Evolutionary conservation across 2,329 filamentous ascomycete species (phyloP).

Genomic region (Hymenoscyphus linearis): DNA sequence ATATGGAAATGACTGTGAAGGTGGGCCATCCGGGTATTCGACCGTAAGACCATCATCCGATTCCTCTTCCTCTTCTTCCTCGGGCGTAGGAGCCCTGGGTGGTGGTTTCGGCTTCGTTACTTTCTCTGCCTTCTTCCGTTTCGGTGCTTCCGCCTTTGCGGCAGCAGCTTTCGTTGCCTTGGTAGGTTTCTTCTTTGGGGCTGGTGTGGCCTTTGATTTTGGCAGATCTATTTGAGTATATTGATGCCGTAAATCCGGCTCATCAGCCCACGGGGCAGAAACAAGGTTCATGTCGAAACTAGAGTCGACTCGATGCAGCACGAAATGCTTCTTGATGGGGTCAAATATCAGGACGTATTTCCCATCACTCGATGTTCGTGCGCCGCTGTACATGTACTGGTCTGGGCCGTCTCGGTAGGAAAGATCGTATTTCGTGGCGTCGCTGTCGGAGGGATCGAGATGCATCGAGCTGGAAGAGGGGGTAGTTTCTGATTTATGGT

Average conservation of each 20-base stretch:
- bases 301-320: constrained; percentile 76
- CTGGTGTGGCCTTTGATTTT: constrained; percentile 11
- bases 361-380: constrained; percentile 48
- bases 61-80: constrained; percentile 39
- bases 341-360: constrained; percentile 73
- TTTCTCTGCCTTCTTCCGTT: constrained; percentile 30
- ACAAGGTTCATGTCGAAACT: constrained; percentile 83
- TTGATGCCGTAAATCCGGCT: constrained; percentile 57
- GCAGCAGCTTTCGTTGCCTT: constrained; percentile 22
- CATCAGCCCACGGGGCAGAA: constrained; percentile 61
- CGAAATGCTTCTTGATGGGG: constrained; percentile 65
- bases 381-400: constrained; percentile 57
- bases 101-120: constrained; percentile 32
- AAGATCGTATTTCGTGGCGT: constrained; percentile 39
- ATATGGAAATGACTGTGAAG: constrained; percentile 26
- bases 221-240: constrained; percentile 54
- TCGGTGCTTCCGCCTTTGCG: constrained; percentile 27
- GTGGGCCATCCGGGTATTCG: constrained; percentile 52
- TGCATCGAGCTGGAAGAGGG: constrained; percentile 43
- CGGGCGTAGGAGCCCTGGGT: constrained; percentile 28
- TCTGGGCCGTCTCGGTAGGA: constrained; percentile 50
- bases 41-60: constrained; percentile 53
- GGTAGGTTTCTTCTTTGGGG: constrained; percentile 23
- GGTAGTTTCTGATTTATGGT: constrained; percentile 53
- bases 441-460: constrained; percentile 41